Conservation (phyloP, 176 grass and related monocot species). For the Aegilops umbellulata region DNA sequence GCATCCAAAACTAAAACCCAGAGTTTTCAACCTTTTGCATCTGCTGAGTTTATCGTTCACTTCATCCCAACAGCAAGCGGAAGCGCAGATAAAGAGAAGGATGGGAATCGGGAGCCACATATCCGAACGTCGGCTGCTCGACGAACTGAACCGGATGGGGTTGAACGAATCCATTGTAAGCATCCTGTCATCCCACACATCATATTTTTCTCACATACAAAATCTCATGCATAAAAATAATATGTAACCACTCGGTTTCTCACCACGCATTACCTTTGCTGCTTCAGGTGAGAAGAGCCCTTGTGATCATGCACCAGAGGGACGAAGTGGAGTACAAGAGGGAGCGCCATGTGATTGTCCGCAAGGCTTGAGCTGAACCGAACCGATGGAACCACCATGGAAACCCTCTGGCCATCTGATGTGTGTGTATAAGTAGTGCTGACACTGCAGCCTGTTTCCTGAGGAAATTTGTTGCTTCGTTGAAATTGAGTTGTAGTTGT, state of each 20-base stretch:
- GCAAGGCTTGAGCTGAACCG: conserved; percentile 57
- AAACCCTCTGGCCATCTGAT: not conserved
- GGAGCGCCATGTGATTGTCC: conserved; percentile 82
- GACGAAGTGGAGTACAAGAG: conserved; percentile 98
- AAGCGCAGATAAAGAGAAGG: conserved; percentile 90
- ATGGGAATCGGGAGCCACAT: conserved; percentile 98
- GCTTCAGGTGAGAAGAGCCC: conserved; percentile 88
- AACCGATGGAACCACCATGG: not conserved
- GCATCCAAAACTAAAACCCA: not conserved
- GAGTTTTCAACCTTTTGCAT: not conserved
- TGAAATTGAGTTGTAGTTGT: conserved; percentile 20
- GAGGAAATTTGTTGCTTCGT: not conserved
- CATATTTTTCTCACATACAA: no score
- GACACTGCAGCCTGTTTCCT: not conserved
- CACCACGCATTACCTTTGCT: not conserved
- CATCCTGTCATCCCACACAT: not conserved
- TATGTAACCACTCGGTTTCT: not conserved
- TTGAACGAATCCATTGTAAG: conserved; percentile 95
- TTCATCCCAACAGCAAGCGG: conserved; percentile 71
- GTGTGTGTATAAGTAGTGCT: conserved; percentile 14
- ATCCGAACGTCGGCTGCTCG: conserved; percentile 74
- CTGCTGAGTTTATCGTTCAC: not conserved
- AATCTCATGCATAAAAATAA: not conserved
- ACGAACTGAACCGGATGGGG: conserved; percentile 82
- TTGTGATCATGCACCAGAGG: conserved; percentile 96